A percentile compares a stretch with the other conserved stretches of the same genome.
These are phyloP conservation scores for Cytidiella melzeri DNA, from an alignment of 768 basidiomycete species.

Conservation along the genomic window DNA sequence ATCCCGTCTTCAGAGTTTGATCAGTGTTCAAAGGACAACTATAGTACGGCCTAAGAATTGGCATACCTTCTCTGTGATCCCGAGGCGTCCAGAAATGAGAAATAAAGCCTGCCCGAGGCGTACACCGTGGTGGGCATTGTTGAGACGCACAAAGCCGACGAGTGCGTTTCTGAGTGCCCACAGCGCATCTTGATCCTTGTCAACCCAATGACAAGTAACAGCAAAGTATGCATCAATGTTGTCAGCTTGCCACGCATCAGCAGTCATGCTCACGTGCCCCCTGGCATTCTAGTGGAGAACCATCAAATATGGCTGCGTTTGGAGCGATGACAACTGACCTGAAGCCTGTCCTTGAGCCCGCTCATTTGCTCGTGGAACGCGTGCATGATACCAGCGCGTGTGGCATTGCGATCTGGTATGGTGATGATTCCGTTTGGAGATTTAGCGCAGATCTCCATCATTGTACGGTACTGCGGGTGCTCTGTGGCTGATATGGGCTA, in stretches of 20 bases:
- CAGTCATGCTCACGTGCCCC: slow-evolving; percentile 30
- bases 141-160: slow-evolving; percentile 30
- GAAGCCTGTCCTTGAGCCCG: background rate
- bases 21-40: background rate
- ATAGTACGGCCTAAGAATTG: slow-evolving; percentile 4
- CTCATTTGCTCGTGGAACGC: slow-evolving; percentile 16
- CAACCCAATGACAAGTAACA: slow-evolving; percentile 36
- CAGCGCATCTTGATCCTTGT: slow-evolving; percentile 18
- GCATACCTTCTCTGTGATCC: slow-evolving; percentile 27
- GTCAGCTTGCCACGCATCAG: slow-evolving; percentile 35
- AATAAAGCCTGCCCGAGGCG: slow-evolving; percentile 34
- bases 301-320: too few species aligned
- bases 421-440: slow-evolving; percentile 29
- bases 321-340: background rate
- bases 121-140: slow-evolving; percentile 30
- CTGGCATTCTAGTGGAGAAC: too few species aligned
- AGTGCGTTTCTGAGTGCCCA: slow-evolving; percentile 28
- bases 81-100: slow-evolving; percentile 25
- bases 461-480: slow-evolving; percentile 24
- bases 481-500: slow-evolving; percentile 26
- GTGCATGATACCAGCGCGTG: slow-evolving; percentile 20
- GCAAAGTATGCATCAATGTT: too few species aligned
- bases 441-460: slow-evolving; percentile 31
- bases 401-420: slow-evolving; percentile 25
- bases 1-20: slow-evolving; percentile 23